Conservation (phyloP, 1,284 basidiomycete species). For the Ceratobasidium sp. region DNA sequence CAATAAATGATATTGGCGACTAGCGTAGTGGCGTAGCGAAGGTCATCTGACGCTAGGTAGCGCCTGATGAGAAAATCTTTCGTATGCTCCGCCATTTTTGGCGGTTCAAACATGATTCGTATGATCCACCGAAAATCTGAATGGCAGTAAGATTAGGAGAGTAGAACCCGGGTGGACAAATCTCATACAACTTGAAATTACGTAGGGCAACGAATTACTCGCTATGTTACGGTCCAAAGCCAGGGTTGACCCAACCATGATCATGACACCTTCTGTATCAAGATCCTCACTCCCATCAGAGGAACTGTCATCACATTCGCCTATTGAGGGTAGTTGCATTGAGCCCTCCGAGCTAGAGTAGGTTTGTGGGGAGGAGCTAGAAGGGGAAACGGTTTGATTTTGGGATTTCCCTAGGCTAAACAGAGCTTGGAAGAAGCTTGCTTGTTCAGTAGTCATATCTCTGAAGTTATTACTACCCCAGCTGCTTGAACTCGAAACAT, state of each 20-base stretch:
- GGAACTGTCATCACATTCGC: slow-evolving; percentile 29
- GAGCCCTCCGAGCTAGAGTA: neutral
- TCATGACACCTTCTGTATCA: slow-evolving; percentile 11
- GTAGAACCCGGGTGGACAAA: neutral
- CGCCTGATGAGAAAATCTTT: neutral
- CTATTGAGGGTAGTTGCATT: slow-evolving; percentile 3
- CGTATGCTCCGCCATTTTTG: neutral
- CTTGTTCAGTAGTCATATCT: too few species aligned
- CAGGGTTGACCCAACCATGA: neutral
- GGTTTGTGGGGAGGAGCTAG: neutral
- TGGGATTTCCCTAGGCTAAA: too few species aligned
- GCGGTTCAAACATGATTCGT: neutral
- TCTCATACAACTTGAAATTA: slow-evolving; percentile 18
- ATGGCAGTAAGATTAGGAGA: neutral
- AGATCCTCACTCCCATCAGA: neutral
- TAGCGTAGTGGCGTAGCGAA: neutral
- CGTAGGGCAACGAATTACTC: slow-evolving; percentile 21
- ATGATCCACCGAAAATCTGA: slow-evolving; percentile 16
- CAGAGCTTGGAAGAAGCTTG: too few species aligned
- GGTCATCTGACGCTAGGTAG: neutral
- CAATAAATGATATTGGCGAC: neutral
- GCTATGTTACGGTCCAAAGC: neutral
- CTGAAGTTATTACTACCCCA: too few species aligned
- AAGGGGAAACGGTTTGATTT: neutral
- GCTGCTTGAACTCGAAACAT: too few species aligned